These are phyloP conservation scores for Hypoxylon perforatum DNA, from an alignment of 495 filamentous ascomycete species.

Conservation along the genomic window DNA sequence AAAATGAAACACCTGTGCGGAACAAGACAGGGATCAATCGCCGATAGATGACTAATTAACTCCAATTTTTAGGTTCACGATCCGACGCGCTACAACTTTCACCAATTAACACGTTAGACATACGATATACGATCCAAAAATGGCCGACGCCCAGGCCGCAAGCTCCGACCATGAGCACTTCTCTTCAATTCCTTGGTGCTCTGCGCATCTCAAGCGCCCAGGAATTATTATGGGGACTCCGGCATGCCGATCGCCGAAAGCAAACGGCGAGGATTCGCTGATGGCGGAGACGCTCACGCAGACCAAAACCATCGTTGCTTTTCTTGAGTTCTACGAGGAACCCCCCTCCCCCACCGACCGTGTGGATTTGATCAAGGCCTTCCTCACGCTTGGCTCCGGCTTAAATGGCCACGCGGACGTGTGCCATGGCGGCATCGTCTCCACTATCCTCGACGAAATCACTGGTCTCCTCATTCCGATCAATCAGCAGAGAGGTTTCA, in stretches of 20 bases:
- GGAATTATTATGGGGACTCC: slow-evolving; percentile 51
- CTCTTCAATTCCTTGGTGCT: slow-evolving; percentile 67
- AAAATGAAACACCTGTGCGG: no score
- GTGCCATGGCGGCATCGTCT: slow-evolving; percentile 70
- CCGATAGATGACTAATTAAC: no score
- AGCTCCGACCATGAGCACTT: slow-evolving; percentile 58
- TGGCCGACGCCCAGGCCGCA: slow-evolving; percentile 7
- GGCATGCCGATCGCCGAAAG: slow-evolving; percentile 56
- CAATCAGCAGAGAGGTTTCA: slow-evolving; percentile 52
- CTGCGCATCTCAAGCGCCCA: slow-evolving; percentile 56
- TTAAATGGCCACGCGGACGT: slow-evolving; percentile 69
- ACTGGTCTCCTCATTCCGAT: slow-evolving; percentile 62
- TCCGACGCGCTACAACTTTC: neutral
- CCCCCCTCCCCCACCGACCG: slow-evolving; percentile 40
- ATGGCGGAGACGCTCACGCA: slow-evolving; percentile 65
- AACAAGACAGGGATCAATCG: no score
- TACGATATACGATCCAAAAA: neutral
- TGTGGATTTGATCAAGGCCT: slow-evolving; percentile 55
- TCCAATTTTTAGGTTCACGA: no score
- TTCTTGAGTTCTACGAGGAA: slow-evolving; percentile 57
- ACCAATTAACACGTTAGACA: neutral
- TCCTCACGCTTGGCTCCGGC: slow-evolving; percentile 64
- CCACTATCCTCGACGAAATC: slow-evolving; percentile 65
- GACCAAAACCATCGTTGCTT: slow-evolving; percentile 61
- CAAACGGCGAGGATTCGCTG: slow-evolving; percentile 62